Base-by-base conservation (phyloP, 1,284 basidiomycete genomes). In the Cutaneotrichosporon cavernicola region DNA sequence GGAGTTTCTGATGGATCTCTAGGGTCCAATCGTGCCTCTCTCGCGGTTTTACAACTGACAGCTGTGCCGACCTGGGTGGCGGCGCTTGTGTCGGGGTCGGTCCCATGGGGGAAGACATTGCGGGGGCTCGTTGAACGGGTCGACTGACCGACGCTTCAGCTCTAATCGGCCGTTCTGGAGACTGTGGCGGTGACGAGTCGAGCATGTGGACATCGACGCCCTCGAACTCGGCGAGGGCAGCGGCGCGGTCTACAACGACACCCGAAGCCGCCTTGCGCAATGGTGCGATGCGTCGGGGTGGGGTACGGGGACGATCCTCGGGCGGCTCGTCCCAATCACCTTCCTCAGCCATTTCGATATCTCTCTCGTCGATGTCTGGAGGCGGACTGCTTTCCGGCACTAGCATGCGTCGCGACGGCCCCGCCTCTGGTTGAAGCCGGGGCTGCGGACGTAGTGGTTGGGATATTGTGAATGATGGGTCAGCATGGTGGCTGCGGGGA, bases 1-100 rank as follows among this genome's bases (percentile, higher is more conserved):
- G 85, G 22, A 97, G 82, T 13, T 86, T 86, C 14, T 83, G 81
- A 66, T 84, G 81, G 49, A 92, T 84, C 72, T 93, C 89, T 38
- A 74, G 74, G 2, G 78, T 81, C 85, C 85, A 86, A 0, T 81
- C 77, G 66, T 83, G 74, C 46, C 70, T 68, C 59, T 70, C 67
- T 30, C 77, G 74, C 2, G 72, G 53, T 52, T 69, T 60, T 34
- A 75, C 56, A 11, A 38, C 34, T 2, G 34, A 21, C 59, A 62
- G 16, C 60, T 46, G 30, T 7, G 53, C 4, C 2, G 16, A n/a
- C 9, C 36, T 30, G 7, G 21, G 26, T 21, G 6, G 55, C 5
- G 36, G 36, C 10, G 22, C 10, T 38, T 43, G 55, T 7, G 55
- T 30, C 14, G 55, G 55, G 22, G 5, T 50, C 8, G 21, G 60